Percentiles rank a stretch among this genome's conserved stretches.
phyloP scores from a whole-genome alignment of 805 yeast species.

The Yarrowia porcina region DNA sequence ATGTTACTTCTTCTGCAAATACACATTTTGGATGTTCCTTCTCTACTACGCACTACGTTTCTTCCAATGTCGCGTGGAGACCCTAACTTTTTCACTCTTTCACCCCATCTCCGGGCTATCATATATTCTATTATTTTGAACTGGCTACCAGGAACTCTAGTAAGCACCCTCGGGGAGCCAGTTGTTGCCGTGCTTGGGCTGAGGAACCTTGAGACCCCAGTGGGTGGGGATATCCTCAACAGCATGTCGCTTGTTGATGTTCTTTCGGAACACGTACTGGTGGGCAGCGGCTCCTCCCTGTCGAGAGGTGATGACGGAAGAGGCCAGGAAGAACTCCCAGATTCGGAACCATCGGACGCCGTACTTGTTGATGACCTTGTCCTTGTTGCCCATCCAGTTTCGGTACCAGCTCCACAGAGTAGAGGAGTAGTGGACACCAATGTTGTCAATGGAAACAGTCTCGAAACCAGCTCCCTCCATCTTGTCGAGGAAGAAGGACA shows the following conservation, averaged over 20 bases:
- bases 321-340: conserved; percentile 88
- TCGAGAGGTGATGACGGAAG: conserved; percentile 79
- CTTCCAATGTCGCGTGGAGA: too few relatives aligned
- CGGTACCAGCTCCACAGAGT: conserved; percentile 93
- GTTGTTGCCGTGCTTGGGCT: conserved; percentile 28
- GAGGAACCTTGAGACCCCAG: conserved; percentile 58
- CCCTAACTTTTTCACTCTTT: neutral
- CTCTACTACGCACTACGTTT: too few relatives aligned
- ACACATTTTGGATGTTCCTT: too few relatives aligned
- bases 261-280: conserved; percentile 88
- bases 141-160: neutral
- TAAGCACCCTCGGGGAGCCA: conserved; percentile 25
- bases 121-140: neutral
- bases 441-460: conserved; percentile 75
- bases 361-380: conserved; percentile 69
- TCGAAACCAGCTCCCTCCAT: conserved; percentile 86
- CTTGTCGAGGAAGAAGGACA: conserved; percentile 71
- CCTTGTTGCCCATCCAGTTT: conserved; percentile 86
- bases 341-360: conserved; percentile 89
- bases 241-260: conserved; percentile 79
- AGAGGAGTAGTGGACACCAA: conserved; percentile 89
- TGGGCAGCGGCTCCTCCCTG: conserved; percentile 91
- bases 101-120: neutral
- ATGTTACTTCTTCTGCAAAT: too few relatives aligned
- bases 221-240: conserved; percentile 75